phyloP scores from a whole-genome alignment of 148 eudicot species.

The Polygonum aviculare region DNA sequence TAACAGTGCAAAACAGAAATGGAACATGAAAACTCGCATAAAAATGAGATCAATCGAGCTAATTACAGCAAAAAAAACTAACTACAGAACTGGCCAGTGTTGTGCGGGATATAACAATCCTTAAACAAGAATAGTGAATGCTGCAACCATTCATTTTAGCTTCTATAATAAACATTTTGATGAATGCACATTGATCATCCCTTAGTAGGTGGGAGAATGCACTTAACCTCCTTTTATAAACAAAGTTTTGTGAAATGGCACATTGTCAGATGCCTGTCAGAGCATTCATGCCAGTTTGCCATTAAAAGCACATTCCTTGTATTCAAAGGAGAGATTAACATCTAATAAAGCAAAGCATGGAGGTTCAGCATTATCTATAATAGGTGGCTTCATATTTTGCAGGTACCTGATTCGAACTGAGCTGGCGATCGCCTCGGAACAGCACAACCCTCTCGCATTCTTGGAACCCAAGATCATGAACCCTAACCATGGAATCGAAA shows the following conservation, averaged over 20 bases:
- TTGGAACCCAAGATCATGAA: slow-evolving; percentile 70
- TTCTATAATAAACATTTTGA: neutral
- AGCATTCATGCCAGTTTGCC: neutral
- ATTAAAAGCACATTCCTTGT: neutral
- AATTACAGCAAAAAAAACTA: slow-evolving; percentile 1
- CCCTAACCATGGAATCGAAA: slow-evolving; percentile 77
- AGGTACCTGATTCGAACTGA: slow-evolving; percentile 58
- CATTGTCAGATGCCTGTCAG: neutral
- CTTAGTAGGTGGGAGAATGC: neutral
- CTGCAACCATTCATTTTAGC: neutral
- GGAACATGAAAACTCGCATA: slow-evolving; percentile 2
- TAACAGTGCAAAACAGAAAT: slow-evolving; percentile 4
- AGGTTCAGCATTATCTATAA: neutral
- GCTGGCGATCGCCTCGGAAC: slow-evolving; percentile 76
- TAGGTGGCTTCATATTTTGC: neutral
- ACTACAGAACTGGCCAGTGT: neutral
- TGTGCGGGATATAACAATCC: neutral
- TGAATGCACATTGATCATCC: neutral
- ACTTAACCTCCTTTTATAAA: neutral
- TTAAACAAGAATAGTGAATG: neutral
- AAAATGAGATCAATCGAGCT: neutral
- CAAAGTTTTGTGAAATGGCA: neutral
- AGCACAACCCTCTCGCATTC: slow-evolving; percentile 70
- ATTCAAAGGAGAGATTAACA: neutral
- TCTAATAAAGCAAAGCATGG: neutral